Evolutionary conservation across 768 basidiomycete genomes (phyloP).

Genomic region (Amanita muscaria): DNA sequence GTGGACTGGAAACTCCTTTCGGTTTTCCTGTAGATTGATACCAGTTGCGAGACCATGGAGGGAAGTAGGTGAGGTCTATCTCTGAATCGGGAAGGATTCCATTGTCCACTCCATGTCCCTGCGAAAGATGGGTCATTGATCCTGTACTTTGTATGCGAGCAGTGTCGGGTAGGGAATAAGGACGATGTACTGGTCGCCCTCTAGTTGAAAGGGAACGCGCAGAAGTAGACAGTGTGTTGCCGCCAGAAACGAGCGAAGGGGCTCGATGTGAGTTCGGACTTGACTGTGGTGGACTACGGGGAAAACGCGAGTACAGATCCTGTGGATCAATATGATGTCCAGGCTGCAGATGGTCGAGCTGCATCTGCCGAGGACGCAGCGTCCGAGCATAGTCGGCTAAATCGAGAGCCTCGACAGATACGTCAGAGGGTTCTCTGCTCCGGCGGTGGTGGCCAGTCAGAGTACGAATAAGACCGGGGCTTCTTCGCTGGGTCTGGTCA

Average conservation of each 20-base stretch:
- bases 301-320: constrained; percentile 15
- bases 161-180: constrained; percentile 42
- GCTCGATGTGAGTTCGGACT: constrained; percentile 18
- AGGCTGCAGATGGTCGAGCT: constrained; percentile 6
- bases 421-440: constrained; percentile 46
- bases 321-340: neutral
- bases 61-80: constrained; percentile 55
- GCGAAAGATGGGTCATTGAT: constrained; percentile 15
- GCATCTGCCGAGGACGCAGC: constrained; percentile 30
- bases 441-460: constrained; percentile 10
- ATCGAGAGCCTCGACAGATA: constrained; percentile 63
- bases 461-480: constrained; percentile 12
- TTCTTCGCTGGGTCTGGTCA: constrained; percentile 10
- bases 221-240: constrained; percentile 34
- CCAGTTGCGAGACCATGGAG: constrained; percentile 57
- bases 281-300: constrained; percentile 13
- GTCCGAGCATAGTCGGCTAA: constrained; percentile 61
- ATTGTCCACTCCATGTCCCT: constrained; percentile 12
- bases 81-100: constrained; percentile 28
- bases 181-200: constrained; percentile 24
- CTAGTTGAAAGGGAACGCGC: constrained; percentile 19
- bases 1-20: constrained; percentile 11
- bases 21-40: constrained; percentile 27
- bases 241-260: constrained; percentile 37
- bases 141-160: constrained; percentile 17